phyloP scores from a whole-genome alignment of 179 eudicot genomes.

The Patellifolia procumbens region DNA sequence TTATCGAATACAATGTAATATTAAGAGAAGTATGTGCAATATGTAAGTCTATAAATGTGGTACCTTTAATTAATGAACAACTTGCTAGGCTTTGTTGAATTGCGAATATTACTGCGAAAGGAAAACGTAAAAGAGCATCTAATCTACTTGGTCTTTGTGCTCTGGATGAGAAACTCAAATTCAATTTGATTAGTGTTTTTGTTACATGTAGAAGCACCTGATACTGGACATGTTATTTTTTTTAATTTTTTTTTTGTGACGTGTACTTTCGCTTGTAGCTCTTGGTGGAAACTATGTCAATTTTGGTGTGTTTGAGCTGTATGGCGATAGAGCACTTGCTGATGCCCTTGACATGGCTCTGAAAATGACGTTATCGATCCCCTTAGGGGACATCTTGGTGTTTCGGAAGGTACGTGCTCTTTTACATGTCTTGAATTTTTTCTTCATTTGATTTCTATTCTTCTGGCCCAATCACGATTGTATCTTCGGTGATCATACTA shows the following conservation, averaged over 20 bases:
- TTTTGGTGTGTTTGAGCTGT: conserved; percentile 90
- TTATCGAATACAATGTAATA: not conserved
- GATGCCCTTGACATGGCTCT: conserved; percentile 79
- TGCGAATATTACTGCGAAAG: too few relatives aligned
- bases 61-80: not conserved
- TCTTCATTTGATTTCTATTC: not conserved
- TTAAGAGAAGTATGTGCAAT: not conserved
- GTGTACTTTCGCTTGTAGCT: conserved; percentile 46
- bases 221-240: not conserved
- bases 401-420: conserved; percentile 66
- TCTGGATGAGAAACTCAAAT: not conserved
- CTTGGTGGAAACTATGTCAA: conserved; percentile 85
- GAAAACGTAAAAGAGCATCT: not conserved
- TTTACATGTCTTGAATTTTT: not conserved
- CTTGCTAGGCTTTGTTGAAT: not conserved
- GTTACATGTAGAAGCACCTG: not conserved
- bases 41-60: not conserved
- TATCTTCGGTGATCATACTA: not conserved
- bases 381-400: conserved; percentile 71
- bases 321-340: conserved; percentile 88
- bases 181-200: not conserved
- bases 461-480: not conserved
- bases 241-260: not conserved
- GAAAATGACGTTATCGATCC: conserved; percentile 77
- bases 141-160: not conserved